Percentiles rank a stretch among this genome's conserved stretches.
phyloP scores from a whole-genome alignment of 2,329 filamentous ascomycete species.

The Graphilbum ipis-grandicollis region DNA sequence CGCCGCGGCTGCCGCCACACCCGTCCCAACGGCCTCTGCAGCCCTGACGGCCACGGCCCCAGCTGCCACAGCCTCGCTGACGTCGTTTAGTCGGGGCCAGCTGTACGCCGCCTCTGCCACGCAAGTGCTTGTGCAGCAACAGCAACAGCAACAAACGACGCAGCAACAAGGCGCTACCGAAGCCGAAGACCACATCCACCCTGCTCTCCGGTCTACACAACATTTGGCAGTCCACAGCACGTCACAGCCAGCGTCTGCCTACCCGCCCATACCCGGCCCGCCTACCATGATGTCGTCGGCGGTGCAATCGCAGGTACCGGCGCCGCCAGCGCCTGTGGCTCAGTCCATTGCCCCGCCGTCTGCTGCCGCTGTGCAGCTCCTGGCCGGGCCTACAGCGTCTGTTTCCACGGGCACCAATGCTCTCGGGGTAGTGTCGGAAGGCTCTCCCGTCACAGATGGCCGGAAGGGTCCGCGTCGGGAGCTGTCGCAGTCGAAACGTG shows the following conservation, averaged over 20 bases:
- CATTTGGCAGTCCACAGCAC: not conserved
- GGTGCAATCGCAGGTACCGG: not conserved
- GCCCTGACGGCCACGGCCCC: not conserved
- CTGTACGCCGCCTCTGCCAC: constrained; percentile 4
- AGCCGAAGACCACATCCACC: constrained; percentile 6
- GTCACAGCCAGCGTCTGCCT: not conserved
- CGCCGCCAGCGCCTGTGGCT: too few relatives aligned
- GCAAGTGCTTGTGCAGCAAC: not conserved
- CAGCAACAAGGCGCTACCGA: not conserved
- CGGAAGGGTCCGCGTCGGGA: constrained; percentile 77
- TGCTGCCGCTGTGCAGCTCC: not conserved
- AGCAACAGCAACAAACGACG: not conserved
- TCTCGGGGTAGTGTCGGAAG: not conserved
- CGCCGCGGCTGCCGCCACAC: not conserved
- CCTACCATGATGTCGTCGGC: constrained; percentile 3
- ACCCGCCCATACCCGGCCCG: not conserved
- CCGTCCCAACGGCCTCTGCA: too few relatives aligned
- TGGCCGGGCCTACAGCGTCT: not conserved
- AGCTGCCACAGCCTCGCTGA: not conserved
- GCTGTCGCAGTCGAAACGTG: constrained; percentile 86
- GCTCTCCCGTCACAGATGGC: constrained; percentile 26
- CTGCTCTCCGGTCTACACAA: constrained; percentile 5
- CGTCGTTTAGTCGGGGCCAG: not conserved
- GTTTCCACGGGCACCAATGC: constrained; percentile 8
- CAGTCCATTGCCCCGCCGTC: too few relatives aligned